These are phyloP conservation scores for Colletotrichum kahawae DNA, from an alignment of 2,329 filamentous ascomycete genomes.

Conservation along the genomic window DNA sequence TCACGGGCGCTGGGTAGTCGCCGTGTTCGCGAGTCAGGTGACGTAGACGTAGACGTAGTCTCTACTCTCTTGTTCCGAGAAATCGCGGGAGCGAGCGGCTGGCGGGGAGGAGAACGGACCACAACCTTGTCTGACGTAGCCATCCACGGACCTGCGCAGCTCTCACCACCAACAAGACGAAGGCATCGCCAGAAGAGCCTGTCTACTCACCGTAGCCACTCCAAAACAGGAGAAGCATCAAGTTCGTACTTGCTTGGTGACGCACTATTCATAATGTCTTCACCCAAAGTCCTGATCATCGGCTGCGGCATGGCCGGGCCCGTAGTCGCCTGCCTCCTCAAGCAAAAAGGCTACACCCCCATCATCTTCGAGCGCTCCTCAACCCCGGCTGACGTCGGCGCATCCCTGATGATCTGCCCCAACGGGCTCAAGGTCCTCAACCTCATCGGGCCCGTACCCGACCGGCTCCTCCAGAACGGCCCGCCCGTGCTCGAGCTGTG, in stretches of 20 bases:
- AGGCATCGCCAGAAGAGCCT: not conserved
- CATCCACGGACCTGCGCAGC: not conserved
- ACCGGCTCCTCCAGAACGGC: not conserved
- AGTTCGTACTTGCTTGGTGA: not conserved
- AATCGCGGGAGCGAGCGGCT: not conserved
- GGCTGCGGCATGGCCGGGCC: constrained; percentile 29
- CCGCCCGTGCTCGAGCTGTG: constrained; percentile 22
- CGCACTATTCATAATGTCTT: not conserved
- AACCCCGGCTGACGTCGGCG: constrained; percentile 26
- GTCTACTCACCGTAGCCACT: no score
- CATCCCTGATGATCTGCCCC: constrained; percentile 29
- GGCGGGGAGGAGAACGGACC: not conserved
- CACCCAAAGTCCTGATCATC: constrained; percentile 24
- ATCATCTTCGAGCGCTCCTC: constrained; percentile 29
- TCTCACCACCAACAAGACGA: not conserved
- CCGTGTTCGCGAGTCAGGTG: not conserved
- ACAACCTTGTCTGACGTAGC: not conserved
- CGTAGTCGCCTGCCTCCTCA: constrained; percentile 25
- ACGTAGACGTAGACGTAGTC: not conserved
- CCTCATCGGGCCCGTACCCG: constrained; percentile 18
- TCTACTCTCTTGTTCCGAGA: not conserved
- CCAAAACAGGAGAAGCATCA: no score
- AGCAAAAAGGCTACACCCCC: constrained; percentile 28
- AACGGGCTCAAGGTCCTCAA: constrained; percentile 29
- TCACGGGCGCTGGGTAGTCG: not conserved